phyloP scores from a whole-genome alignment of 2,329 filamentous ascomycete genomes.

The Botryotinia calthae region DNA sequence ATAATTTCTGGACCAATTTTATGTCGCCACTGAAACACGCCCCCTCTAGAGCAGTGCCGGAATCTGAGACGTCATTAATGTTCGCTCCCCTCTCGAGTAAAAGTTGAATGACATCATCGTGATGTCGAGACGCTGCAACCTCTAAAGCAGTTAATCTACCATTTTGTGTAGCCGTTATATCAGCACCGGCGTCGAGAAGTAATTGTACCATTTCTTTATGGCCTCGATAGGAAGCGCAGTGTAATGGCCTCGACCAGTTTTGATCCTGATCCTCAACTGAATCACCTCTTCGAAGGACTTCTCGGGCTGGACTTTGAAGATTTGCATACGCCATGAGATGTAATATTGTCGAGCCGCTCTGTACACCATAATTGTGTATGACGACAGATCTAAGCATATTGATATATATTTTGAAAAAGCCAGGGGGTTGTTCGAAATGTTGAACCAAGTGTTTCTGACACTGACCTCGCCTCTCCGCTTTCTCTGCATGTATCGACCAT shows the following conservation, averaged over 20 bases:
- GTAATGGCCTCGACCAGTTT: too few relatives aligned
- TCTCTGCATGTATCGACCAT: constrained; percentile 24
- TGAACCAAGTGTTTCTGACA: constrained; percentile 20
- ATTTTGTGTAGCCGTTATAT: constrained; percentile 18
- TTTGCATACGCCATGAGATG: constrained; percentile 19
- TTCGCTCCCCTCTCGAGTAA: constrained; percentile 38
- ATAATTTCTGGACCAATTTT: too few relatives aligned
- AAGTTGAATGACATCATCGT: constrained; percentile 34
- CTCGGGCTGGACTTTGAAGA: not conserved
- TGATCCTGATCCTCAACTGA: constrained; percentile 9
- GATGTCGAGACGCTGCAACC: constrained; percentile 23
- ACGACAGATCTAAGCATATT: too few relatives aligned
- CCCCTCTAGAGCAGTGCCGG: too few relatives aligned
- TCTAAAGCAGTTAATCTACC: constrained; percentile 13
- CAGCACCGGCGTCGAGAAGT: constrained; percentile 25
- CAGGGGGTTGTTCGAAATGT: constrained; percentile 15
- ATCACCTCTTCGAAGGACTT: constrained; percentile 7
- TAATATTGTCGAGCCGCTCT: constrained; percentile 16
- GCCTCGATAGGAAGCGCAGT: constrained; percentile 22
- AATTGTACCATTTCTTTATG: constrained; percentile 22
- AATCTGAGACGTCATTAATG: too few relatives aligned
- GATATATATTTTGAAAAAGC: too few relatives aligned
- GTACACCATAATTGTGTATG: too few relatives aligned
- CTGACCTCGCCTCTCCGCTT: constrained; percentile 17
- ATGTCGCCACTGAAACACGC: too few relatives aligned